These are phyloP conservation scores for Funneliformis mosseae DNA, from an alignment of 192 early-diverging fungal species.

Conservation along the genomic window DNA sequence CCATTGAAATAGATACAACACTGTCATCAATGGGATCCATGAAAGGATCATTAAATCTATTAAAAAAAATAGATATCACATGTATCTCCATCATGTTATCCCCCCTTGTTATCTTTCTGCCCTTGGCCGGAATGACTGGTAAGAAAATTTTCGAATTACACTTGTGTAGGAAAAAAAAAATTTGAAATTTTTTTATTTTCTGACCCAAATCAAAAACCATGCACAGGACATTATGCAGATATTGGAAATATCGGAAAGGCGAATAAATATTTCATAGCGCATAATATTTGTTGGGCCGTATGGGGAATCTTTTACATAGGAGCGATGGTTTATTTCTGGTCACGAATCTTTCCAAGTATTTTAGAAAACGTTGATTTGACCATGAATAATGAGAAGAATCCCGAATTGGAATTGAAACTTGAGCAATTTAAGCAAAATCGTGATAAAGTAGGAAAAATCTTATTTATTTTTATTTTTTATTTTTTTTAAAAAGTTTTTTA, in stretches of 20 bases:
- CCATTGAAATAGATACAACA: neutral
- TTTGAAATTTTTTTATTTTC: too few relatives aligned
- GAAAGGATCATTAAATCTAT: neutral
- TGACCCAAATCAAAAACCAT: too few relatives aligned
- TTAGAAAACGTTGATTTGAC: neutral
- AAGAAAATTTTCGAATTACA: too few relatives aligned
- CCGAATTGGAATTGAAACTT: neutral
- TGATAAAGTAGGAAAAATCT: neutral
- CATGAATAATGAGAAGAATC: neutral
- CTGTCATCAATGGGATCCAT: neutral
- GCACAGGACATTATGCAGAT: neutral
- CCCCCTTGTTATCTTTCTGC: neutral
- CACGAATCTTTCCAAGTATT: neutral
- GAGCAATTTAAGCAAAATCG: neutral
- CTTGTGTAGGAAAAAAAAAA: too few relatives aligned
- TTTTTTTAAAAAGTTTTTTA: too few relatives aligned
- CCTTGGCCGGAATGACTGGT: neutral
- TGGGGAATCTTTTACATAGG: neutral
- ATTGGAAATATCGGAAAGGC: conserved; percentile 1
- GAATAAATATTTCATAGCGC: neutral
- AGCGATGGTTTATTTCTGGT: neutral
- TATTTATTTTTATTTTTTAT: too few relatives aligned
- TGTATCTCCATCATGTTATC: neutral
- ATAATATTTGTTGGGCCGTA: neutral
- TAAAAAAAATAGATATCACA: neutral